Base-by-base conservation (phyloP, 2,329 filamentous ascomycete genomes). In the Fusarium circinatum region DNA sequence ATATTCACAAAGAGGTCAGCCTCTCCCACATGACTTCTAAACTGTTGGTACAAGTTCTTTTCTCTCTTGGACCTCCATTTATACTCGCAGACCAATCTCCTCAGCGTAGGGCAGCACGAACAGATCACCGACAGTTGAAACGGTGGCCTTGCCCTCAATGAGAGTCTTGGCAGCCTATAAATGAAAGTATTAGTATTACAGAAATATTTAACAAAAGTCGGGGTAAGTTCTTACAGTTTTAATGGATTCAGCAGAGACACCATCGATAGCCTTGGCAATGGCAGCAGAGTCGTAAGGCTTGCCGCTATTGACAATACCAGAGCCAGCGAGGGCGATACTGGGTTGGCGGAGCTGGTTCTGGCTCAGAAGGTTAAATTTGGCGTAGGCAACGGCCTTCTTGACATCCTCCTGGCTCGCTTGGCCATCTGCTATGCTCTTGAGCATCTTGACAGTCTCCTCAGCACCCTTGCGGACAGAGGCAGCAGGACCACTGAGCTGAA, bases 81-180 rank as follows among this genome's bases (percentile, higher is more conserved):
- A 99, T 89, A 98, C 94, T 83, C 92, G 94, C 82, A 99, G 90
- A 79, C 96, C 97, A 83, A 99, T 88, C 82, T 99, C 96, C 85
- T 95, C 94, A 76, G 95, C 96, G 82, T 92, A 99, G 65, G 96
- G 96, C 82, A 99, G 91, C 79, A 92, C 89, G 84, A 94, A 93
- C 79, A 99, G 89, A 83, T 99, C 96, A 83, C 96, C 96, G 73
- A 98, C 95, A 67, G 94, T 89, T 72, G 94, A 93, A 73, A 98
- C 93, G 61, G 94, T 92, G 58, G 96, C 95, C 89, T 95, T 98
- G 84, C 91, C 91, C 76, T 95, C 93, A 75, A 98, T 87, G 78
- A 98, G 89, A 81, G 92, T 87, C 89, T 98, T 97, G 80, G 95
- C 95, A 80, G 93, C 91, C 95, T 98, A 80, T 56, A 51, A 26